Conservation (phyloP, 306 rosid genomes). For the Citrullus colocynthis region DNA sequence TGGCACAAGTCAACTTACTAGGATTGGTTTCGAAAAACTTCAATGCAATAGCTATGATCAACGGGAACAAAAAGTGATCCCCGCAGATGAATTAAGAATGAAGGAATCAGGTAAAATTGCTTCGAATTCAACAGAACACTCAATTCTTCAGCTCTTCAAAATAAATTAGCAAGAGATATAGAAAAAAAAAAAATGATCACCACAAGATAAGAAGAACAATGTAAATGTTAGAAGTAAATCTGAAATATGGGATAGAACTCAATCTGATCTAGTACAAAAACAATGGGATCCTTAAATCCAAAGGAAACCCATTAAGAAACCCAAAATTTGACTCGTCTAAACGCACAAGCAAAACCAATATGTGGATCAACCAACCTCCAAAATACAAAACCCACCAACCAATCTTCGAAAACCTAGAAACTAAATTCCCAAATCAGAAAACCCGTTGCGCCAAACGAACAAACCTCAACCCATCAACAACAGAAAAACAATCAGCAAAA, state of each 20-base stretch:
- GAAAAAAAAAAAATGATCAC: neutral
- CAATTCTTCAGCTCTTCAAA: neutral
- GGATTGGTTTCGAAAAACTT: neutral
- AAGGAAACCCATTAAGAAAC: neutral
- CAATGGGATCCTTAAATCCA: neutral
- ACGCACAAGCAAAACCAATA: neutral
- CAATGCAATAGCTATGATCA: neutral
- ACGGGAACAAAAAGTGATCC: neutral
- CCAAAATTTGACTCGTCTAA: neutral
- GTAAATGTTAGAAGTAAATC: neutral
- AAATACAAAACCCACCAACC: neutral
- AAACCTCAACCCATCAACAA: neutral
- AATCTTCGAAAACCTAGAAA: neutral
- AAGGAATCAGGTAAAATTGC: neutral
- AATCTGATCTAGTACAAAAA: constrained; percentile 1
- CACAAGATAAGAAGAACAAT: neutral
- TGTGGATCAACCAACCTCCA: neutral
- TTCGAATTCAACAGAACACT: neutral
- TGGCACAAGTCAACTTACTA: neutral
- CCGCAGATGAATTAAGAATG: neutral
- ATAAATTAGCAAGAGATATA: neutral
- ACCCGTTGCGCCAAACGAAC: neutral
- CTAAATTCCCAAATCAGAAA: neutral
- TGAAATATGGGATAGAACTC: neutral
- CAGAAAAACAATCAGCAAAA: neutral